Conservation (phyloP, 441 rosid species). For the Croton laevigatus region DNA sequence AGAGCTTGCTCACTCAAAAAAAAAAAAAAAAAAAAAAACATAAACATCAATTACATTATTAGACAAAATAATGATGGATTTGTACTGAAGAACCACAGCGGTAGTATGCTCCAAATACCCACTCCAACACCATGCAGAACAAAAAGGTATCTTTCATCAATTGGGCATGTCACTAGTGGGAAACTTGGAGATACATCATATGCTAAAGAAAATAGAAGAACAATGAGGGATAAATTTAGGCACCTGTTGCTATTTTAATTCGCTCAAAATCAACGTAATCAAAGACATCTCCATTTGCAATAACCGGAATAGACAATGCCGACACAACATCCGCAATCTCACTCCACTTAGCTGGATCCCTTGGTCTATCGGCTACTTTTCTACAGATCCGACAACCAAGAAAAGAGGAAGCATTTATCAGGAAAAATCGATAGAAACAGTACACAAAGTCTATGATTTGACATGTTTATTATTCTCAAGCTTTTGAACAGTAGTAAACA, state of each 20-base stretch:
- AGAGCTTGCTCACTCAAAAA: too few species aligned
- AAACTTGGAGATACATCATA: not conserved
- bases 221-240: not conserved
- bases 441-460: not conserved
- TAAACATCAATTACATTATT: too few species aligned
- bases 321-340: slow-evolving; percentile 81
- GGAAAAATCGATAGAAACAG: not conserved
- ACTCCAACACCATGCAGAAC: not conserved
- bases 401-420: slow-evolving; percentile 13
- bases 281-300: slow-evolving; percentile 92
- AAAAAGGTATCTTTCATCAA: not conserved
- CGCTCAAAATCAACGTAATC: slow-evolving; percentile 65
- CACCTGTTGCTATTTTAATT: slow-evolving; percentile 76
- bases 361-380: slow-evolving; percentile 77
- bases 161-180: not conserved
- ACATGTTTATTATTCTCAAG: not conserved
- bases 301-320: slow-evolving; percentile 78
- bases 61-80: not conserved
- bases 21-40: too few species aligned
- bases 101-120: not conserved
- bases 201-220: not conserved
- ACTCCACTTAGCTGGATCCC: slow-evolving; percentile 93
- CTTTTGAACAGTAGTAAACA: not conserved
- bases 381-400: slow-evolving; percentile 39
- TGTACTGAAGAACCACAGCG: not conserved